Evolutionary conservation across 1,284 basidiomycete species (phyloP).

Genomic region (Moesziomyces sp.): DNA sequence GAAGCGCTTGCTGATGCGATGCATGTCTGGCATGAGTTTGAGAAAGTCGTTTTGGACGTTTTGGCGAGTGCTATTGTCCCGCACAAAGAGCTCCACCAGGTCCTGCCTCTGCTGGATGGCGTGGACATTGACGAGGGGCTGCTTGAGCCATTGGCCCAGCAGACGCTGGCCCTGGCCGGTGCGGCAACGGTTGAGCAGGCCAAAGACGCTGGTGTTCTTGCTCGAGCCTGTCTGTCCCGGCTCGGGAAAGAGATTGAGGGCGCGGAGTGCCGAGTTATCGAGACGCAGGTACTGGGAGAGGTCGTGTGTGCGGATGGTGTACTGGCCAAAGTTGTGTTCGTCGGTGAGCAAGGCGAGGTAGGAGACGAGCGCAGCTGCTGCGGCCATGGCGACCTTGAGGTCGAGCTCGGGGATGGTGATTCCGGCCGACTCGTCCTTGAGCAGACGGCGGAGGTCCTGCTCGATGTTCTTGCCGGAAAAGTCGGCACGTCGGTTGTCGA

Average conservation of each 20-base stretch:
- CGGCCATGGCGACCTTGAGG: constrained; percentile 80
- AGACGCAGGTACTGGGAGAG: constrained; percentile 94
- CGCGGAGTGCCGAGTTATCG: constrained; percentile 91
- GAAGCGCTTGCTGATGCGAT: constrained; percentile 91
- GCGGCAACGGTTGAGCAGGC: constrained; percentile 93
- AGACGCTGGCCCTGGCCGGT: constrained; percentile 93
- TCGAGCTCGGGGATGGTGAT: constrained; percentile 75
- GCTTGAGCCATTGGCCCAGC: constrained; percentile 93
- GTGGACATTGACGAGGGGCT: constrained; percentile 92
- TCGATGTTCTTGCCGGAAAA: constrained; percentile 84
- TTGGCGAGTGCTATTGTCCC: constrained; percentile 79
- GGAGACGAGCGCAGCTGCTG: constrained; percentile 82
- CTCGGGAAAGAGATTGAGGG: constrained; percentile 85
- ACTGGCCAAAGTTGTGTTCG: constrained; percentile 82
- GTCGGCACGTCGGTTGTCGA: constrained; percentile 83
- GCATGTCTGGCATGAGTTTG: constrained; percentile 92
- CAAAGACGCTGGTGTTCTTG: constrained; percentile 76
- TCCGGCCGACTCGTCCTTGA: constrained; percentile 69
- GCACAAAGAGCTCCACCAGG: constrained; percentile 85
- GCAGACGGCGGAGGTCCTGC: constrained; percentile 83
- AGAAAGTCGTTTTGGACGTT: constrained; percentile 85
- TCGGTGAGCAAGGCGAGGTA: constrained; percentile 88
- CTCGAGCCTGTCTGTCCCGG: constrained; percentile 46
- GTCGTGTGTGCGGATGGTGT: constrained; percentile 85
- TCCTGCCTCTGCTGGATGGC: constrained; percentile 75